Percentiles rank a stretch among this genome's conserved stretches.
Conservation (phyloP, 805 yeast species). For the Sugiyamaella marilandica region DNA sequence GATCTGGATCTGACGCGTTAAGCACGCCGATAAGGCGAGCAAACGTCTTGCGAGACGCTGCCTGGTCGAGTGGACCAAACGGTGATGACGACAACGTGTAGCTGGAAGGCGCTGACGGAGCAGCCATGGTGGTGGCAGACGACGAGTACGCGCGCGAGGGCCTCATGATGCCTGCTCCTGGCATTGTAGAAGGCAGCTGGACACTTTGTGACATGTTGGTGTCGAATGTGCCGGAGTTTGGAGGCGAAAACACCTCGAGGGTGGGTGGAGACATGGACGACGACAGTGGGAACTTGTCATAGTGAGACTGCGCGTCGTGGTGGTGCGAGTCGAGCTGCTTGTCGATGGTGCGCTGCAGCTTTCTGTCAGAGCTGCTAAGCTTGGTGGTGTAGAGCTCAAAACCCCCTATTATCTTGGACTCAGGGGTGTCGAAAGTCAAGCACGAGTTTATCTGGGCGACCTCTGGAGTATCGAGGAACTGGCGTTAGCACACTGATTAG, state of each 20-base stretch:
- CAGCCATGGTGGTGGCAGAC: not conserved
- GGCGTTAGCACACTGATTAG: slow-evolving; percentile 1
- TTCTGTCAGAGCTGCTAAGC: slow-evolving; percentile 84
- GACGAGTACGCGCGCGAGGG: slow-evolving; percentile 1
- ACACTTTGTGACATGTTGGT: slow-evolving; percentile 8
- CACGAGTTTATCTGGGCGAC: slow-evolving; percentile 88
- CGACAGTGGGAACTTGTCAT: slow-evolving; percentile 9
- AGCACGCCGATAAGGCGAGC: slow-evolving; percentile 86
- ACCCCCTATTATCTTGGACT: slow-evolving; percentile 76
- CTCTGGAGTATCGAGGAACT: slow-evolving; percentile 91
- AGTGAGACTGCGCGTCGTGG: slow-evolving; percentile 13
- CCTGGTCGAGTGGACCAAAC: slow-evolving; percentile 85
- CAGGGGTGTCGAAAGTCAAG: slow-evolving; percentile 70
- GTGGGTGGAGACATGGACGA: slow-evolving; percentile 18
- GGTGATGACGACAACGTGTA: slow-evolving; percentile 44
- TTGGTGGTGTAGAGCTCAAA: slow-evolving; percentile 93
- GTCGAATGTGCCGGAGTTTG: slow-evolving; percentile 8
- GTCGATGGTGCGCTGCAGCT: slow-evolving; percentile 82
- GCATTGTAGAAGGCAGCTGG: slow-evolving; percentile 8
- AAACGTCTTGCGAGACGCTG: slow-evolving; percentile 83
- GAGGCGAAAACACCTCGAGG: slow-evolving; percentile 26
- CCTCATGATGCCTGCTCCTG: not conserved
- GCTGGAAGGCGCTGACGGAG: slow-evolving; percentile 5
- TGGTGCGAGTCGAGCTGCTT: slow-evolving; percentile 59
- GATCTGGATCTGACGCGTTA: slow-evolving; percentile 92